A percentile compares a stretch with the other conserved stretches of the same genome.
These are phyloP conservation scores for Boletales sp. DNA, from an alignment of 768 basidiomycete species.

Conservation along the genomic window DNA sequence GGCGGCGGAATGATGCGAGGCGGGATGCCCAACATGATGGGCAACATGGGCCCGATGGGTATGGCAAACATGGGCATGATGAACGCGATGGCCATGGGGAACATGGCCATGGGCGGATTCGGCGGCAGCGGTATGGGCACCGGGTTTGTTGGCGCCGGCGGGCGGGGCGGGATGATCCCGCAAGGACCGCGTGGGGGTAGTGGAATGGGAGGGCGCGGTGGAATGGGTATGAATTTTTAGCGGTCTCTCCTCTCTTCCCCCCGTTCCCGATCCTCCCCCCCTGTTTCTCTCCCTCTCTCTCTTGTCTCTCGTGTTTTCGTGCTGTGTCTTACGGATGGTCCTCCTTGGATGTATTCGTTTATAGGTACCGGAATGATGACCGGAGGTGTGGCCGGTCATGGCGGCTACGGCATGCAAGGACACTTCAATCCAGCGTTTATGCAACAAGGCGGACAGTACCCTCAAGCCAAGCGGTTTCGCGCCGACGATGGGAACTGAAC, in stretches of 20 bases:
- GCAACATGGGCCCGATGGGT: slow-evolving; percentile 41
- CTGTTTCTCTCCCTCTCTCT: too few species aligned
- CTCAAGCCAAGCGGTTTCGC: slow-evolving; percentile 52
- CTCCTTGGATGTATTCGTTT: slow-evolving; percentile 27
- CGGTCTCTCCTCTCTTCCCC: slow-evolving; percentile 6
- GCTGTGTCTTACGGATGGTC: slow-evolving; percentile 29
- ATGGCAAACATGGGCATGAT: slow-evolving; percentile 37
- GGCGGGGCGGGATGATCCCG: slow-evolving; percentile 52
- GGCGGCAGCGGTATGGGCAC: slow-evolving; percentile 36
- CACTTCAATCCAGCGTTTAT: slow-evolving; percentile 79
- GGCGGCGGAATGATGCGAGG: slow-evolving; percentile 36
- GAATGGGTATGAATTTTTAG: slow-evolving; percentile 51
- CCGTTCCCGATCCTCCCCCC: too few species aligned
- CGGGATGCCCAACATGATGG: slow-evolving; percentile 40
- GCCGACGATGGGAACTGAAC: slow-evolving; percentile 45
- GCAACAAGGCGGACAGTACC: slow-evolving; percentile 44
- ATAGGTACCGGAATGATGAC: slow-evolving; percentile 55
- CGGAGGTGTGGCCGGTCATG: slow-evolving; percentile 35
- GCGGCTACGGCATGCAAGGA: slow-evolving; percentile 51
- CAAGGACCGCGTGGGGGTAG: slow-evolving; percentile 40
- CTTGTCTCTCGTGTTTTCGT: not conserved
- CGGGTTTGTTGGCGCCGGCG: slow-evolving; percentile 40
- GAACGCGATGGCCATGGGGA: slow-evolving; percentile 39
- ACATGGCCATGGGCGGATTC: slow-evolving; percentile 43
- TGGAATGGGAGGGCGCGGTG: slow-evolving; percentile 43